Base-by-base conservation (phyloP, 2,329 filamentous ascomycete genomes). In the Clarireedia sp. region DNA sequence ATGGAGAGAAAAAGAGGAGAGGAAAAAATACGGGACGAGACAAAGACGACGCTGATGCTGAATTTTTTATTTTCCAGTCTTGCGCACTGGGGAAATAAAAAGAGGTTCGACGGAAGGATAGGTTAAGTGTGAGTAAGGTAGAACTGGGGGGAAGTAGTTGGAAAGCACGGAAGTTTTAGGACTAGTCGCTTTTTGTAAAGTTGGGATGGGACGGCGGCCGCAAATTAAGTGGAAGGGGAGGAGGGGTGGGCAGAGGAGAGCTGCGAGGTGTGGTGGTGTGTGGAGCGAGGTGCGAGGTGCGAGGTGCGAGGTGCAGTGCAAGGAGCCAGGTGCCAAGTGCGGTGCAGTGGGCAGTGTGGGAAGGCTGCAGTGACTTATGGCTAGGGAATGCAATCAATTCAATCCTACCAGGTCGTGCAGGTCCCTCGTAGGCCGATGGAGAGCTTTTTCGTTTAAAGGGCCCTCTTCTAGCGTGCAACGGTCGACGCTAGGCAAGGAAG, bases 71-170 rank as follows among this genome's bases (percentile, higher is more conserved):
- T 41, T 12, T 33, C 12, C 29, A 33, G 29, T 33, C 10, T 33
- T 33, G 29, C 29, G 29, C 29, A 33, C 10, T 33, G 29, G 12
- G 29, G 12, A 33, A 12, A 12, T 12, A 33, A 33, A 33, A 12
- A 33, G 29, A 33, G 29, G 29, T 33, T 33, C 29, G 14, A 24
- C 17, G 21, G 41, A 45, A 23, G 21, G 21, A 45, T 21, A 21
- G 10, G 7, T n/a, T 19, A 26, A 41, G 54, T 58, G 46, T 16
- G 45, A 40, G 37, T 36, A n/a, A 55, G 41, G 33, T 49, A 16
- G 37, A 40, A 33, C 48, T 50, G 19, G 57, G 54, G 51, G 45
- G 43, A 48, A 48, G 43, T 44, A 51, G 57, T 29, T 51, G 43
- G 45, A 51, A 46, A 48, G 50, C 26, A 54, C 36, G 17, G 48